Evolutionary conservation across 148 eudicot genomes (phyloP).

Genomic region (Limonium bicolor): DNA sequence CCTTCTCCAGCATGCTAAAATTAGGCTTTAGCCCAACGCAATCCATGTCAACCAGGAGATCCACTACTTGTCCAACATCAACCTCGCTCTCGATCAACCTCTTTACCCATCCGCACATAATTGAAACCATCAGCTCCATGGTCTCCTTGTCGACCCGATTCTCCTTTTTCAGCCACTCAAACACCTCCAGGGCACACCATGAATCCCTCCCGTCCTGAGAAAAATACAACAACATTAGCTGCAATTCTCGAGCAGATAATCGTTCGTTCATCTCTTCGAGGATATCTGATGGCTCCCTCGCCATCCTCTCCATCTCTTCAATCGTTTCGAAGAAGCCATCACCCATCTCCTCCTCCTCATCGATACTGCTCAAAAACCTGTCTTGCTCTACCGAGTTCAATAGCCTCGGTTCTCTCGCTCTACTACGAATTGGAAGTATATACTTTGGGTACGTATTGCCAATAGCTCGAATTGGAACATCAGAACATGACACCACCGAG

Average conservation of each 20-base stretch:
- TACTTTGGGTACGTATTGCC: slow-evolving; percentile 12
- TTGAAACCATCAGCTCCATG: slow-evolving; percentile 88
- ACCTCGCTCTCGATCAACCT: slow-evolving; percentile 48
- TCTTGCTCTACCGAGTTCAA: slow-evolving; percentile 64
- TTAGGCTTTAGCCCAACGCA: slow-evolving; percentile 79
- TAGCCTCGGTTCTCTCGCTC: slow-evolving; percentile 19
- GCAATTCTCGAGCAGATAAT: slow-evolving; percentile 59
- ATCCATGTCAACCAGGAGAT: slow-evolving; percentile 84
- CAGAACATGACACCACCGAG: slow-evolving; percentile 14
- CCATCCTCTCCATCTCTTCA: slow-evolving; percentile 83
- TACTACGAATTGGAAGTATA: slow-evolving; percentile 14
- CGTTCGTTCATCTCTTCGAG: slow-evolving; percentile 78
- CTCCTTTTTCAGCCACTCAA: slow-evolving; percentile 88
- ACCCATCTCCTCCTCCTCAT: slow-evolving; percentile 69
- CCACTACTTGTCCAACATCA: slow-evolving; percentile 52
- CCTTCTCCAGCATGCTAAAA: slow-evolving; percentile 92
- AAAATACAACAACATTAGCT: slow-evolving; percentile 74
- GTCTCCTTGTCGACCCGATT: slow-evolving; percentile 87
- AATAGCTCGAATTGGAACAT: slow-evolving; percentile 12
- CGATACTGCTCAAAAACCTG: slow-evolving; percentile 43
- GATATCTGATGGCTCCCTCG: slow-evolving; percentile 76
- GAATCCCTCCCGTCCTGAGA: slow-evolving; percentile 94
- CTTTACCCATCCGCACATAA: slow-evolving; percentile 87
- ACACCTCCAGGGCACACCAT: slow-evolving; percentile 95
- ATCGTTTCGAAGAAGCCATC: slow-evolving; percentile 87